phyloP scores from a whole-genome alignment of 2,329 filamentous ascomycete genomes.

The Cytospora piceae region DNA sequence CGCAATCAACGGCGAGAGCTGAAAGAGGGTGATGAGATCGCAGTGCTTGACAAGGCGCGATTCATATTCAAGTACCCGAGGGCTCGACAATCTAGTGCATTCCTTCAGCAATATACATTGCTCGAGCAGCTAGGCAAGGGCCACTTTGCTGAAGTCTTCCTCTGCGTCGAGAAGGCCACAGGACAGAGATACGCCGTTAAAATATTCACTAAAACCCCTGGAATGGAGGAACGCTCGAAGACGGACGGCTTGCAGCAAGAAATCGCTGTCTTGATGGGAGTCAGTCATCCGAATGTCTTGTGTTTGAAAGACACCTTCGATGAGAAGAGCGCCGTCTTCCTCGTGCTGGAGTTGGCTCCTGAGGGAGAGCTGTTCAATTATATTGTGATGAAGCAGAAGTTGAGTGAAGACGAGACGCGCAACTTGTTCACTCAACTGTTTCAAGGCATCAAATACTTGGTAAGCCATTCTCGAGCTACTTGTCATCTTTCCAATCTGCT shows the following conservation, averaged over 20 bases:
- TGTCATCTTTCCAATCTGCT: slow-evolving; percentile 32
- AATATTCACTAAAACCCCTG: slow-evolving; percentile 84
- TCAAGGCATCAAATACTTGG: slow-evolving; percentile 91
- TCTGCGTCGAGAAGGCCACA: slow-evolving; percentile 83
- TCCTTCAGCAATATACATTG: slow-evolving; percentile 84
- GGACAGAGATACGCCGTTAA: slow-evolving; percentile 90
- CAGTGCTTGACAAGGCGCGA: slow-evolving; percentile 79
- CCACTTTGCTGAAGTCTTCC: slow-evolving; percentile 91
- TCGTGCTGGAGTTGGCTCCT: slow-evolving; percentile 86
- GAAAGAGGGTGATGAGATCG: slow-evolving; percentile 87
- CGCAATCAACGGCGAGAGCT: slow-evolving; percentile 90
- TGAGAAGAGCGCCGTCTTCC: slow-evolving; percentile 85
- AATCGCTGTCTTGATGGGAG: slow-evolving; percentile 95
- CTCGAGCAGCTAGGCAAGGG: slow-evolving; percentile 89
- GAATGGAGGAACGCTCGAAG: slow-evolving; percentile 81
- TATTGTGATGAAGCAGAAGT: slow-evolving; percentile 88
- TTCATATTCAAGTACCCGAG: slow-evolving; percentile 93
- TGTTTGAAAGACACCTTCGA: slow-evolving; percentile 96
- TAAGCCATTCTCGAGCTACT: slow-evolving; percentile 49
- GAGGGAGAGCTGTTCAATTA: slow-evolving; percentile 96
- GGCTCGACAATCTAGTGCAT: slow-evolving; percentile 72
- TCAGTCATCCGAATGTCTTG: slow-evolving; percentile 90
- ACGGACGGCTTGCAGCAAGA: slow-evolving; percentile 90
- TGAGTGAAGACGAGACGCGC: slow-evolving; percentile 81
- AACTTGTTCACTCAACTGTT: slow-evolving; percentile 91